Evolutionary conservation across 2,329 filamentous ascomycete genomes (phyloP), one percentile per base, ranked within the genome.

Genomic region (Microcyclospora tardicrescens): DNA sequence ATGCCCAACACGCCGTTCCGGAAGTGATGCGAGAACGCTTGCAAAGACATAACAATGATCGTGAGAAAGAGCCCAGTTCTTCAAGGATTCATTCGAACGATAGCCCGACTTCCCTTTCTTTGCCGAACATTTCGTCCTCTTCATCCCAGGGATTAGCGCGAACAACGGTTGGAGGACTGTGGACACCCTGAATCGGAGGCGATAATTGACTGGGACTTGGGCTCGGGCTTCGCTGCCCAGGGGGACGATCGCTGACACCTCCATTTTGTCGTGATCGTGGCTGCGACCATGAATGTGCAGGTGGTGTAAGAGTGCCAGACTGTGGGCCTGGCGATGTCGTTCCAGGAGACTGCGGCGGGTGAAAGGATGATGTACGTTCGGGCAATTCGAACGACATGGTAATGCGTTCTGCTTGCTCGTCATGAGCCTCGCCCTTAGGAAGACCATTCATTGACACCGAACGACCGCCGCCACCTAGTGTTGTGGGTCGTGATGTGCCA

Each of bases 101-200:
- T 66, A 70, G 68, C 52, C 63, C 57, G 30, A 69, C 56, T 42
- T 68, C 64, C 48, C 60, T 61, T 51, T 67, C 65, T 45, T 58
- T 55, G 2, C 62, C 65, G 52, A 65, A 68, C 2, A 64, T 62
- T 24, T 66, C 64, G 35, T 61, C 59, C n/a, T 66, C 64, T 34
- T 66, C 63, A 3, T 57, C 61, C 65, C 66, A 69, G 5, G 65
- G 66, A 49, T 69, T 69, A 27, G 61, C 14, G 6, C 10, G 58
- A 14, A 60, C 58, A 14, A 43, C 31, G 16, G 35, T 41, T 12
- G 15, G 29, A 16, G 38, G 10, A 27, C 39, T 13, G 57, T 31
- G 36, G 15, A 32, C 35, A 16, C 36, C 40, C 2, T 14, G 10
- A 16, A 10, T n/a, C 14, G 34, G 30, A 3, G 34, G 37, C 28